Conservation (phyloP, 768 basidiomycete genomes). For the Myochromella boudieri region DNA sequence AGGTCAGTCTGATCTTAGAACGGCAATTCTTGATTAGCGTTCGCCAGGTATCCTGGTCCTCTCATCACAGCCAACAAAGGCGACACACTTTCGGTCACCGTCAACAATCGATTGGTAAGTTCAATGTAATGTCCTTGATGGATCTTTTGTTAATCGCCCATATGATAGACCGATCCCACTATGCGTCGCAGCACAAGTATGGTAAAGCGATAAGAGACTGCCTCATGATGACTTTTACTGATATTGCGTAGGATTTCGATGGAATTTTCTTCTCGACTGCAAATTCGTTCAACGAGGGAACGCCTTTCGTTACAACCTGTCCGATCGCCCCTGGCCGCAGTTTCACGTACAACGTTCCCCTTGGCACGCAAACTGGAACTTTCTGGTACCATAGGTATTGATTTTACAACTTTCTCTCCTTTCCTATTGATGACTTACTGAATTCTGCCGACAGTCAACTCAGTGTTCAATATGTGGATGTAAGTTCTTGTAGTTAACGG, state of each 20-base stretch:
- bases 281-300: conserved; percentile 31
- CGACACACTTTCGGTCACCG: conserved; percentile 39
- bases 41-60: conserved; percentile 43
- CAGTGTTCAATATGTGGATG: conserved; percentile 29
- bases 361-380: conserved; percentile 38
- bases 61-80: conserved; percentile 45
- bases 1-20: neutral
- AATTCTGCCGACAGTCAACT: conserved; percentile 17
- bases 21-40: neutral
- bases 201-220: conserved; percentile 13
- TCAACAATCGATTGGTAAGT: conserved; percentile 42
- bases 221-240: neutral
- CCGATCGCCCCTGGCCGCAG: conserved; percentile 35
- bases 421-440: neutral
- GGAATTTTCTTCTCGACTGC: conserved; percentile 24
- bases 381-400: conserved; percentile 38
- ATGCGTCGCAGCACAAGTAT: conserved; percentile 30
- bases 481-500: conserved; percentile 11
- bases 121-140: neutral
- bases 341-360: conserved; percentile 36
- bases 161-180: conserved; percentile 24
- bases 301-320: conserved; percentile 46
- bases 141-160: neutral
- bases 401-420: neutral
- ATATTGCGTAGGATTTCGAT: conserved; percentile 22